A percentile compares a stretch with the other conserved stretches of the same genome.
phyloP scores from a whole-genome alignment of 768 basidiomycete species.

The Termitomyces sp. region DNA sequence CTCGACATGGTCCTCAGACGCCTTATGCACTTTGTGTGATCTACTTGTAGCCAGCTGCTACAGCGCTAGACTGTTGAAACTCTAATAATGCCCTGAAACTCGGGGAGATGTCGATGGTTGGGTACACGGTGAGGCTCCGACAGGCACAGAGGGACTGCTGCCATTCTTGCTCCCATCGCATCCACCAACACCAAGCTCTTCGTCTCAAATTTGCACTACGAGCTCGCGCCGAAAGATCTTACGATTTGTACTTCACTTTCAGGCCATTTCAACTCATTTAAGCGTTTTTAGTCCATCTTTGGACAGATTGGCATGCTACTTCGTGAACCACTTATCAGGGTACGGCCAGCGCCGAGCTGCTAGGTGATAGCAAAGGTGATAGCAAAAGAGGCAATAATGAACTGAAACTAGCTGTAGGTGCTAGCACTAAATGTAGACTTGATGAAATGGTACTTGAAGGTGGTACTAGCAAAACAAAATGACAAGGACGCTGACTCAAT shows the following conservation, averaged over 20 bases:
- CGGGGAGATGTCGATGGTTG: slow-evolving; percentile 59
- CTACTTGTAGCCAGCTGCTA: background rate
- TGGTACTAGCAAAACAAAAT: too few relatives aligned
- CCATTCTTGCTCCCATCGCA: slow-evolving; percentile 31
- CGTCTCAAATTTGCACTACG: slow-evolving; percentile 89
- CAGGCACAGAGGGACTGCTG: slow-evolving; percentile 28
- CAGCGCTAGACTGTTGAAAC: background rate
- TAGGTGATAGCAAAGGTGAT: too few relatives aligned
- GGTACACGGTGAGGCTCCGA: slow-evolving; percentile 73
- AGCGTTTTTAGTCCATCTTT: slow-evolving; percentile 70
- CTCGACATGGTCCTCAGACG: background rate
- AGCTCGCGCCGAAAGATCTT: slow-evolving; percentile 84
- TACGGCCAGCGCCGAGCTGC: slow-evolving; percentile 70
- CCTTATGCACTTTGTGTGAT: background rate
- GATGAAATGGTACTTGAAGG: too few relatives aligned
- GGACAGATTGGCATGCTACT: slow-evolving; percentile 89
- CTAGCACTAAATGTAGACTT: too few relatives aligned
- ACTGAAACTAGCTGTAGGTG: too few relatives aligned
- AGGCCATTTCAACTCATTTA: slow-evolving; percentile 3
- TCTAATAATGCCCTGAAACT: background rate
- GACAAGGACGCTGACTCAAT: too few relatives aligned
- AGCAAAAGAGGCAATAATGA: too few relatives aligned
- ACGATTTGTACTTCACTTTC: slow-evolving; percentile 50
- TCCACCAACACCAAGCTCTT: slow-evolving; percentile 53
- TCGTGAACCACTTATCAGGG: slow-evolving; percentile 91